Evolutionary conservation across 2,329 filamentous ascomycete species (phyloP).

Genomic region (Hymenoscyphus occultus): DNA sequence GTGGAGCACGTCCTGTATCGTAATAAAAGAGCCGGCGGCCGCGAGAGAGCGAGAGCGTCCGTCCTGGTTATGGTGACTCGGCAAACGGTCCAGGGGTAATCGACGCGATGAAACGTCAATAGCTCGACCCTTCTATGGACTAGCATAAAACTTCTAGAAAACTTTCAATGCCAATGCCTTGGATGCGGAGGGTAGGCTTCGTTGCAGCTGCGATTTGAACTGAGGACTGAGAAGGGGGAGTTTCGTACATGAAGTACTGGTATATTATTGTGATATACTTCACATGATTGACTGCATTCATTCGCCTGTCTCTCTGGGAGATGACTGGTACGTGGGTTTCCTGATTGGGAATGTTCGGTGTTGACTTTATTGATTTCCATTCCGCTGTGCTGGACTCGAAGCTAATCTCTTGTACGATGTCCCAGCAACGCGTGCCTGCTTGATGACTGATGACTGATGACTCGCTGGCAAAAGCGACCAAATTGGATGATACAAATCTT

Average conservation of each 20-base stretch:
- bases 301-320: neutral
- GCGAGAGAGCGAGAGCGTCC: neutral
- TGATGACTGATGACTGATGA: neutral
- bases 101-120: slow-evolving; percentile 24
- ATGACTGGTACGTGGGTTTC: neutral
- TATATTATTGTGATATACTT: too few species aligned
- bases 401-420: slow-evolving; percentile 9
- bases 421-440: slow-evolving; percentile 9
- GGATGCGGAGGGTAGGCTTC: neutral
- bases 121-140: slow-evolving; percentile 20
- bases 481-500: slow-evolving; percentile 4
- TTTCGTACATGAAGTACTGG: too few species aligned
- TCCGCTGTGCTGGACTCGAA: neutral
- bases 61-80: too few species aligned
- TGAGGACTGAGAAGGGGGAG: neutral
- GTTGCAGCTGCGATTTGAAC: neutral
- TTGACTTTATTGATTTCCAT: slow-evolving; percentile 6
- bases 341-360: neutral
- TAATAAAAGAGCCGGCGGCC: slow-evolving; percentile 12
- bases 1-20: slow-evolving; percentile 14
- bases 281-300: neutral
- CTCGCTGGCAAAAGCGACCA: neutral
- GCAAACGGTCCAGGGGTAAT: slow-evolving; percentile 5
- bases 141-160: slow-evolving; percentile 23
- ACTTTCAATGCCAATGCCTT: slow-evolving; percentile 1